phyloP scores from a whole-genome alignment of 805 yeast species.

The Hanseniaspora vineae region DNA sequence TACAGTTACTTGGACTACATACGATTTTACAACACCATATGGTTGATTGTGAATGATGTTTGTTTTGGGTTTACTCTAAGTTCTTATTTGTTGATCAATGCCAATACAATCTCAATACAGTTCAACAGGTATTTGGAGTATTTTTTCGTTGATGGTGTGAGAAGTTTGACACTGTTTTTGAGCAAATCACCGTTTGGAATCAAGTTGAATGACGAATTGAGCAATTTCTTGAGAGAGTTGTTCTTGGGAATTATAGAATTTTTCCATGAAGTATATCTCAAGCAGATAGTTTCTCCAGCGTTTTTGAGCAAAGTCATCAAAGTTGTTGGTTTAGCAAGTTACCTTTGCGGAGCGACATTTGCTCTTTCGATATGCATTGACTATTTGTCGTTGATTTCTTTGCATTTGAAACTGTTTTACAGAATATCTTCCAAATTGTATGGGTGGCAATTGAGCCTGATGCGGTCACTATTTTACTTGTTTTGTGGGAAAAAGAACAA shows the following conservation, averaged over 20 bases:
- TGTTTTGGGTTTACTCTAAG: conserved; percentile 57
- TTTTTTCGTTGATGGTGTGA: conserved; percentile 29
- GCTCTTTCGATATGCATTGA: conserved; percentile 58
- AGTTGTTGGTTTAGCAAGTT: conserved; percentile 23
- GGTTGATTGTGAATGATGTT: conserved; percentile 78
- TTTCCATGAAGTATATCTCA: conserved; percentile 32
- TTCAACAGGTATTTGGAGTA: conserved; percentile 16
- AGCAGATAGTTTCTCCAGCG: conserved; percentile 11
- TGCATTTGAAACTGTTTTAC: conserved; percentile 70
- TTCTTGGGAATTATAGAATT: conserved; percentile 73
- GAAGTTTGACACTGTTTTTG: conserved; percentile 49
- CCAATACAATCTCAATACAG: conserved; percentile 25
- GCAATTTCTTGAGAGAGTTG: conserved; percentile 74
- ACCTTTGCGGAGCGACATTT: conserved; percentile 54
- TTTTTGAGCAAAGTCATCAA: conserved; percentile 20
- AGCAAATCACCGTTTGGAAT: conserved; percentile 90
- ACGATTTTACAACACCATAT: conserved; percentile 70
- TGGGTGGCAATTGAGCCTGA: conserved; percentile 54
- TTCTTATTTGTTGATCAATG: conserved; percentile 30
- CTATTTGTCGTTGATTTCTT: conserved; percentile 42
- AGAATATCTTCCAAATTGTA: conserved; percentile 68
- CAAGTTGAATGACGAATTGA: conserved; percentile 76
- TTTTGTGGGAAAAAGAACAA: conserved; percentile 86
- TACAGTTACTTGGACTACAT: conserved; percentile 51
- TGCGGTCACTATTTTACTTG: conserved; percentile 65